Conservation (phyloP, 2,329 filamentous ascomycete genomes). For the Hirsutella thompsonii region DNA sequence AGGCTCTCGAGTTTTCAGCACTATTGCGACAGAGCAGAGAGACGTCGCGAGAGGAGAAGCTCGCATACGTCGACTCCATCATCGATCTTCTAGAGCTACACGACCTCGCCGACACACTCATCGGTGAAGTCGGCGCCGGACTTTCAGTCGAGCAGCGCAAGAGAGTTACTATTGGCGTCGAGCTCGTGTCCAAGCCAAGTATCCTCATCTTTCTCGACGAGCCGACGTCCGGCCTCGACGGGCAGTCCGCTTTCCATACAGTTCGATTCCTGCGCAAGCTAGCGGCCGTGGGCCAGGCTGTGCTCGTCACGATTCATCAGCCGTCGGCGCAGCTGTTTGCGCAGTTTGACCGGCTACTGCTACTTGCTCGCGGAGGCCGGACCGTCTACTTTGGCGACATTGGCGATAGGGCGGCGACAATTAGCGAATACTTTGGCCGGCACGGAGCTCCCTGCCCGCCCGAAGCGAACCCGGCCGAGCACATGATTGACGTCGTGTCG, state of each 20-base stretch:
- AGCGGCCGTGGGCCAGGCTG: conserved; percentile 51
- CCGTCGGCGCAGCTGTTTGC: conserved; percentile 54
- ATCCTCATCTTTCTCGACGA: conserved; percentile 49
- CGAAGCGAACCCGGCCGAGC: conserved; percentile 60
- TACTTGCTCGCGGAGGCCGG: conserved; percentile 51
- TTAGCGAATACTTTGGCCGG: conserved; percentile 52
- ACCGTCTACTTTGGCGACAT: conserved; percentile 58
- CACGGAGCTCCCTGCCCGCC: conserved; percentile 50
- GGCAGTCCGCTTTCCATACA: conserved; percentile 52
- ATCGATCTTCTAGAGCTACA: conserved; percentile 48
- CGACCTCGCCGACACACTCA: conserved; percentile 33
- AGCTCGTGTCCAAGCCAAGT: conserved; percentile 47
- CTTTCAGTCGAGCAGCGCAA: conserved; percentile 41
- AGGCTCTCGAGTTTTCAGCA: conserved; percentile 64
- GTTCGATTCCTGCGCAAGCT: conserved; percentile 54
- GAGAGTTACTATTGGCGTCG: conserved; percentile 46
- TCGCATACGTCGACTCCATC: conserved; percentile 65
- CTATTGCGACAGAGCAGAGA: conserved; percentile 58
- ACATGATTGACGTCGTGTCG: conserved; percentile 53
- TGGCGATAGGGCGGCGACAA: conserved; percentile 37
- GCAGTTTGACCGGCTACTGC: conserved; percentile 51
- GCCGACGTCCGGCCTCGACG: conserved; percentile 53
- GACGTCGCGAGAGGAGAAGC: conserved; percentile 52
- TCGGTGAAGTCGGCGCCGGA: conserved; percentile 35
- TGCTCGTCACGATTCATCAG: conserved; percentile 59